Percentiles rank a stretch among this genome's conserved stretches.
Conservation (phyloP, 164 flowering plant species). For the Stephania yunnanensis region DNA sequence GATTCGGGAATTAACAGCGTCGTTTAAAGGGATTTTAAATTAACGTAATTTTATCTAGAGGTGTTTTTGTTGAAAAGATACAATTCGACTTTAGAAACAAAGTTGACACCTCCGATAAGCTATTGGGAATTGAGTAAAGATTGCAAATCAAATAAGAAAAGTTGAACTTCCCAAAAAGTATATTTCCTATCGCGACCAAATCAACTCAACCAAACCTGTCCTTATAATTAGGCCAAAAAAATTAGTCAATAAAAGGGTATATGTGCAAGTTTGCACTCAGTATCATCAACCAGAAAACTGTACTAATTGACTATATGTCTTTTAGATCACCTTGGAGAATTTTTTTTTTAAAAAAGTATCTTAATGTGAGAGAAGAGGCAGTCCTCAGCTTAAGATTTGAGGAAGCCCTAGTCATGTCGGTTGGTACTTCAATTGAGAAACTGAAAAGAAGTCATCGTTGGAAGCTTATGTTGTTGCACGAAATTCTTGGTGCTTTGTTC, state of each 20-base stretch:
- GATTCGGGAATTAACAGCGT: too few species aligned
- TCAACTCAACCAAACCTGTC: background rate
- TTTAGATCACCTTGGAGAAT: background rate
- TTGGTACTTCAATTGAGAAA: background rate
- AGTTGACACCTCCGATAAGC: too few species aligned
- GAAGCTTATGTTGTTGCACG: background rate
- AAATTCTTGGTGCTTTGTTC: background rate
- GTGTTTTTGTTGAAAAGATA: too few species aligned
- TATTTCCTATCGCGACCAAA: too few species aligned
- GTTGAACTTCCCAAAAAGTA: too few species aligned
- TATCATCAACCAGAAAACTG: background rate
- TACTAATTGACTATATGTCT: background rate
- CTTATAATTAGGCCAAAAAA: background rate
- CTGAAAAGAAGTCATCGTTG: background rate
- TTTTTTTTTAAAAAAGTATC: background rate
- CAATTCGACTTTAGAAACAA: too few species aligned
- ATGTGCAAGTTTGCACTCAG: background rate
- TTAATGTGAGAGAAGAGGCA: background rate
- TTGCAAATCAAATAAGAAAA: too few species aligned
- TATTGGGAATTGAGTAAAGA: too few species aligned
- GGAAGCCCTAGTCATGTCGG: background rate
- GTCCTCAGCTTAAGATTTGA: background rate
- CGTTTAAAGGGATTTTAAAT: too few species aligned
- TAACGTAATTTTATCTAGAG: too few species aligned
- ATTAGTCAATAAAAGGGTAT: background rate